phyloP scores from a whole-genome alignment of 208 protist genomes.

The Trypanosoma brucei region DNA sequence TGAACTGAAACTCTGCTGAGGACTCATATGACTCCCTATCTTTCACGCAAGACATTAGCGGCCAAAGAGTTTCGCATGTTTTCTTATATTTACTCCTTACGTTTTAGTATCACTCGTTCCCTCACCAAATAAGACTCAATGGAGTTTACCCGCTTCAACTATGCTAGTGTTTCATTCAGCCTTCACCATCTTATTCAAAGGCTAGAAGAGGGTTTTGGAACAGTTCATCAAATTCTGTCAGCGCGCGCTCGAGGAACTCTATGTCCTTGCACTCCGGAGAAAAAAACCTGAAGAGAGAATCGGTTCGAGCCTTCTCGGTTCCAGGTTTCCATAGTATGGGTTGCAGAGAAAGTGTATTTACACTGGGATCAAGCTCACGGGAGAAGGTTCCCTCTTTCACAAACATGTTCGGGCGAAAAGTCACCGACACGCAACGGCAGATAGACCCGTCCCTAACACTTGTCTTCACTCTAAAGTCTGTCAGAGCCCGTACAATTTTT shows the following conservation, averaged over 20 bases:
- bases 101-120: background rate
- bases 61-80: too few species aligned
- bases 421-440: conserved; percentile 44
- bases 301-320: conserved; percentile 46
- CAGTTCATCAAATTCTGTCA: conserved; percentile 62
- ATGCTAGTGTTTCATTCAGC: background rate
- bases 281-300: conserved; percentile 80
- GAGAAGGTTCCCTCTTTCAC: conserved; percentile 51
- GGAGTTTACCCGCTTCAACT: conserved; percentile 2
- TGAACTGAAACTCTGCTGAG: too few species aligned
- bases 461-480: conserved; percentile 48
- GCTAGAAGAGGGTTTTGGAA: conserved; percentile 77
- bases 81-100: too few species aligned
- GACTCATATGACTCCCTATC: too few species aligned
- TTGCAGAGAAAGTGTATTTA: conserved; percentile 46
- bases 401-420: conserved; percentile 69
- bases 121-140: conserved; percentile 2
- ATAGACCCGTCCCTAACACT: conserved; percentile 33
- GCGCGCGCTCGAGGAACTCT: conserved; percentile 32
- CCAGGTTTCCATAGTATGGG: conserved; percentile 75
- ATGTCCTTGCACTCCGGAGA: conserved; percentile 18
- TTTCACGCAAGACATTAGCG: too few species aligned
- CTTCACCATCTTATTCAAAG: conserved; percentile 21
- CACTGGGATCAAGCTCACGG: conserved; percentile 43
- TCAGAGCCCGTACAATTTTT: conserved; percentile 70